Evolutionary conservation across 2,329 filamentous ascomycete species (phyloP).

Genomic region (Aureobasidium pullulans): DNA sequence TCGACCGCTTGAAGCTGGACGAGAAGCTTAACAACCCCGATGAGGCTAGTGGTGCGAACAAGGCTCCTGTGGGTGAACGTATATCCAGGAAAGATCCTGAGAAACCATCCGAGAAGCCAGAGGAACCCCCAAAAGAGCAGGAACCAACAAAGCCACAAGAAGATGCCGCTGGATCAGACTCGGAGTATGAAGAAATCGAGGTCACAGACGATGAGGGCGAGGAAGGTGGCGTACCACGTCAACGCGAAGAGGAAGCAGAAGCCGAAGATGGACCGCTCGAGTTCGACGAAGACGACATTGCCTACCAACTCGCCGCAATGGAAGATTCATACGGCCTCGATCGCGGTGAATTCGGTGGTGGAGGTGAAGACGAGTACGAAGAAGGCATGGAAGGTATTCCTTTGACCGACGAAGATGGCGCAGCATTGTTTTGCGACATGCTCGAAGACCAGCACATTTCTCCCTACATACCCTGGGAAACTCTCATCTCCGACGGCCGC

Average conservation of each 20-base stretch:
- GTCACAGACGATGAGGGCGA: conserved; percentile 53
- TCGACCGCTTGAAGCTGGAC: conserved; percentile 65
- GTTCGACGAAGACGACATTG: conserved; percentile 91
- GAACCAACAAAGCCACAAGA: conserved; percentile 3
- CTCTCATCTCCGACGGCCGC: conserved; percentile 57
- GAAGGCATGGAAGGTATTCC: conserved; percentile 64
- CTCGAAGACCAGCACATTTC: conserved; percentile 75
- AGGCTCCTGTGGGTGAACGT: conserved; percentile 15
- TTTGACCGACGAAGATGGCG: conserved; percentile 68
- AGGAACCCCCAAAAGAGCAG: not conserved
- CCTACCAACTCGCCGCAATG: conserved; percentile 84
- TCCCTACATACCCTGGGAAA: conserved; percentile 89
- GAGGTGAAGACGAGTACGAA: conserved; percentile 49
- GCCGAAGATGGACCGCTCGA: conserved; percentile 52
- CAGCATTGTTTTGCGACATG: conserved; percentile 73
- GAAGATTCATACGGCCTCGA: conserved; percentile 75
- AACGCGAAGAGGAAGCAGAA: conserved; percentile 34
- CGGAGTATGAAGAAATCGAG: conserved; percentile 64
- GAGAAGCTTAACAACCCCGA: conserved; percentile 42
- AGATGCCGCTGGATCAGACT: conserved; percentile 37
- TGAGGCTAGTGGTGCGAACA: conserved; percentile 22
- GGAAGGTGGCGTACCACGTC: conserved; percentile 38
- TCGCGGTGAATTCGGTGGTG: conserved; percentile 67
- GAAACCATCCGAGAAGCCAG: conserved; percentile 25
- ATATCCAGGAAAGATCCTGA: conserved; percentile 22